A percentile compares a stretch with the other conserved stretches of the same genome.
Conservation (phyloP, 2,329 filamentous ascomycete genomes). For the Calonectria hongkongensis region DNA sequence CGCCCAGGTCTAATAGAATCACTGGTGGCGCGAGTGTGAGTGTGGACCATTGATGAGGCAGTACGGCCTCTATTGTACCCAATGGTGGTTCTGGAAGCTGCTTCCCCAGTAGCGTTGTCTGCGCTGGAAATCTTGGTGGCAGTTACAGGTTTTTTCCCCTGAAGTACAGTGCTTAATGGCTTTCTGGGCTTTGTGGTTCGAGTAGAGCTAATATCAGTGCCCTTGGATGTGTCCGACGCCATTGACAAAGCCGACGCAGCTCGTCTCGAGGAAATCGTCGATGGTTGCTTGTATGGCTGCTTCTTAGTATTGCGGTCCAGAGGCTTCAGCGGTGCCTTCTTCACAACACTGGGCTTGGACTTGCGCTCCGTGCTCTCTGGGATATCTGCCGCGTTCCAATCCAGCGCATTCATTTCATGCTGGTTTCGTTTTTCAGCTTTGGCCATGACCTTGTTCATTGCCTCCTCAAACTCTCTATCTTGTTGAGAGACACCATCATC, state of each 20-base stretch:
- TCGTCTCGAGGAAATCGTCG: slow-evolving; percentile 66
- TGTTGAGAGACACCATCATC: slow-evolving; percentile 79
- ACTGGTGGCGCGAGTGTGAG: slow-evolving; percentile 44
- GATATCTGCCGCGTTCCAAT: slow-evolving; percentile 76
- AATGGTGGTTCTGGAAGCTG: slow-evolving; percentile 86
- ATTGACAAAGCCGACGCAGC: slow-evolving; percentile 73
- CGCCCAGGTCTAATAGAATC: slow-evolving; percentile 43
- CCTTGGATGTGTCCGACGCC: slow-evolving; percentile 51
- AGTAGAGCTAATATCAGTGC: slow-evolving; percentile 31
- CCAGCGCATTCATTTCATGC: slow-evolving; percentile 77
- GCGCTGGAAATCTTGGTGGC: slow-evolving; percentile 68
- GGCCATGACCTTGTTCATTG: slow-evolving; percentile 69
- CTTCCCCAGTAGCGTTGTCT: slow-evolving; percentile 77
- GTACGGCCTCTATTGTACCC: slow-evolving; percentile 88
- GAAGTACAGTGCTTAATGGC: slow-evolving; percentile 57
- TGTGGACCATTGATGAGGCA: slow-evolving; percentile 67
- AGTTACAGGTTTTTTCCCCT: slow-evolving; percentile 56
- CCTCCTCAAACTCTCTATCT: slow-evolving; percentile 76
- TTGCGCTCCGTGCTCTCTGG: slow-evolving; percentile 63
- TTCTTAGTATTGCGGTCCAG: slow-evolving; percentile 35
- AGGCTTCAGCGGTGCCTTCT: slow-evolving; percentile 18
- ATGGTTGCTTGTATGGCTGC: slow-evolving; percentile 47
- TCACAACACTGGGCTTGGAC: slow-evolving; percentile 30
- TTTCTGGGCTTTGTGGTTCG: slow-evolving; percentile 50
- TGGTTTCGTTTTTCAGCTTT: slow-evolving; percentile 81